These are phyloP conservation scores for Globisporangium acanthophoron DNA, from an alignment of 352 stramenopile species.

Conservation along the genomic window DNA sequence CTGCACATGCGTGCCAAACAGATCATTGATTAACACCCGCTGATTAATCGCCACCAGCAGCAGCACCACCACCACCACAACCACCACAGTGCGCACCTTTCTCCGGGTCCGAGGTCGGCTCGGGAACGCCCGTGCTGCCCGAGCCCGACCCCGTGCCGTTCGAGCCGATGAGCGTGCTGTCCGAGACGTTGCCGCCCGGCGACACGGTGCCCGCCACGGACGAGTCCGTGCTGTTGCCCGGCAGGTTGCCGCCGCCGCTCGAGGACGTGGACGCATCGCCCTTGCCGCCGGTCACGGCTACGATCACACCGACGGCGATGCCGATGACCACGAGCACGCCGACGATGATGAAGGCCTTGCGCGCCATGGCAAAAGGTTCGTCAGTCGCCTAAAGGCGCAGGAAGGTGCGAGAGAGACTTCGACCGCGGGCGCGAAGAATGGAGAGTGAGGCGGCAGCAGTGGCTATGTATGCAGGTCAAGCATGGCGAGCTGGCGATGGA, in stretches of 20 bases:
- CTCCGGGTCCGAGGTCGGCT: slow-evolving; percentile 60
- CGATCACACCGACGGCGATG: slow-evolving; percentile 54
- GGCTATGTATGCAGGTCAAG: background rate
- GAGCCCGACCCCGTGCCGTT: slow-evolving; percentile 20
- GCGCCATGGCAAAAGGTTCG: slow-evolving; percentile 14
- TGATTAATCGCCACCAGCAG: slow-evolving; percentile 6
- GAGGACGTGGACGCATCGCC: slow-evolving; percentile 23
- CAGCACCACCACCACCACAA: background rate
- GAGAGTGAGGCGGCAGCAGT: background rate
- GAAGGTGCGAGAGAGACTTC: background rate
- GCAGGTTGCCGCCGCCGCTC: slow-evolving; percentile 10
- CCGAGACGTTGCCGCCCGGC: slow-evolving; percentile 36
- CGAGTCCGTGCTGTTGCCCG: slow-evolving; percentile 6
- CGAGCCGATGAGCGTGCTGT: slow-evolving; percentile 35
- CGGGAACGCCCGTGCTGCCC: slow-evolving; percentile 18
- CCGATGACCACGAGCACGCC: slow-evolving; percentile 68
- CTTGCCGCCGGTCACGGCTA: slow-evolving; percentile 40
- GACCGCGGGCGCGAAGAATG: slow-evolving; percentile 12
- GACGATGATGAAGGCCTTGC: slow-evolving; percentile 67
- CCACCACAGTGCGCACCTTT: slow-evolving; percentile 9
- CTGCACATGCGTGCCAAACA: slow-evolving; percentile 4
- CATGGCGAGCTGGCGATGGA: background rate
- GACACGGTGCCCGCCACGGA: slow-evolving; percentile 8
- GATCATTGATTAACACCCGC: slow-evolving; percentile 5
- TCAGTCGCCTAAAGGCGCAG: too few species aligned